Percentiles rank a stretch among this genome's conserved stretches.
phyloP scores from a whole-genome alignment of 2,329 filamentous ascomycete genomes.

The Tolypocladium cylindrosporum region DNA sequence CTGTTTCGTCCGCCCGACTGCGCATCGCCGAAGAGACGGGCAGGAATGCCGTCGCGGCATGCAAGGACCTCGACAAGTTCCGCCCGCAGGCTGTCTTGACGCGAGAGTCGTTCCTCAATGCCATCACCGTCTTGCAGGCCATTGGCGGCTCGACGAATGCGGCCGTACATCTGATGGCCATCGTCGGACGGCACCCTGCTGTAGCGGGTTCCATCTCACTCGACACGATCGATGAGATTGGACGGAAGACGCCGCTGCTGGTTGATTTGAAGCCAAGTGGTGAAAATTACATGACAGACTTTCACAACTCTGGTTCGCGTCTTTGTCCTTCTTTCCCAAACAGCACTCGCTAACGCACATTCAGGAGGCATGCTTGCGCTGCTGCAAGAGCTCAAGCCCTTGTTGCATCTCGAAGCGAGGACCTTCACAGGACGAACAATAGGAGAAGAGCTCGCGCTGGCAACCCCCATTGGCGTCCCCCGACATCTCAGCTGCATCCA shows the following conservation, averaged over 20 bases:
- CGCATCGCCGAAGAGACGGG: constrained; percentile 69
- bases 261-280: constrained; percentile 82
- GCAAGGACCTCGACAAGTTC: constrained; percentile 59
- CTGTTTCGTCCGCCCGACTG: constrained; percentile 67
- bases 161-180: constrained; percentile 77
- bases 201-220: constrained; percentile 56
- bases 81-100: constrained; percentile 62
- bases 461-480: constrained; percentile 47
- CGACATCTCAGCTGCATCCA: constrained; percentile 44
- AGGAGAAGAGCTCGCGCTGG: constrained; percentile 64
- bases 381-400: constrained; percentile 64
- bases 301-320: constrained; percentile 56
- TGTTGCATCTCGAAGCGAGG: constrained; percentile 66
- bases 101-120: constrained; percentile 71
- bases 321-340: not conserved
- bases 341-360: not conserved
- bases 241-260: constrained; percentile 67
- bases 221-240: constrained; percentile 70
- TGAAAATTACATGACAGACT: constrained; percentile 80
- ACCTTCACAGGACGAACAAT: constrained; percentile 82
- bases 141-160: constrained; percentile 80
- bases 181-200: constrained; percentile 61
- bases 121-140: constrained; percentile 77
- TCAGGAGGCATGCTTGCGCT: constrained; percentile 70
- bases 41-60: constrained; percentile 55